phyloP scores from a whole-genome alignment of 2,329 filamentous ascomycete genomes.

The Phyllosticta citrichinensis region DNA sequence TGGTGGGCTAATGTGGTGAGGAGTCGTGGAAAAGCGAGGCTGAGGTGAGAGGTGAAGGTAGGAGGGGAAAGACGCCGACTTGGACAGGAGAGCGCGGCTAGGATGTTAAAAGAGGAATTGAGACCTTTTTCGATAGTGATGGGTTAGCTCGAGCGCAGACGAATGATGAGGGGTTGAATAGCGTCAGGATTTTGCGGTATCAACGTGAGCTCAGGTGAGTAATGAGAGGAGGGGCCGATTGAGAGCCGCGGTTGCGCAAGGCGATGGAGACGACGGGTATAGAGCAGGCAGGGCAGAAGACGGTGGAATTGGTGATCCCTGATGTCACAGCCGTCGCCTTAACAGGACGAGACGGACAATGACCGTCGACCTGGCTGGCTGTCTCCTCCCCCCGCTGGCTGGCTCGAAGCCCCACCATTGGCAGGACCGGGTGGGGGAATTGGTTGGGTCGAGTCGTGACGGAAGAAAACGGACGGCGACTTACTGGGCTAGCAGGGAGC shows the following conservation, averaged over 20 bases:
- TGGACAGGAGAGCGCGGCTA: not conserved
- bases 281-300: not conserved
- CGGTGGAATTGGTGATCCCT: not conserved
- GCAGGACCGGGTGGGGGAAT: not conserved
- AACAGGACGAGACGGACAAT: not conserved
- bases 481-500: not conserved
- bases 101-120: not conserved
- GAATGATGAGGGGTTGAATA: not conserved
- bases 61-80: not conserved
- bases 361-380: not conserved
- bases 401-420: not conserved
- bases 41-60: not conserved
- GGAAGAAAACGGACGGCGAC: not conserved
- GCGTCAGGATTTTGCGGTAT: not conserved
- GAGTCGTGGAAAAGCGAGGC: not conserved
- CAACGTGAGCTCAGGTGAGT: conserved; percentile 10
- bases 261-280: not conserved
- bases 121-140: not conserved
- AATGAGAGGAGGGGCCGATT: conserved; percentile 1
- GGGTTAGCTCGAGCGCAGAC: not conserved
- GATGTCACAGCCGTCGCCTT: not conserved
- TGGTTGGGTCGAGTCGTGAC: not conserved
- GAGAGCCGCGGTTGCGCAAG: conserved; percentile 1
- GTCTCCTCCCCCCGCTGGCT: not conserved
- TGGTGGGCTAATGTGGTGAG: conserved; percentile 29